Base-by-base conservation (phyloP, 345 rosid genomes). In the Syzygium jambos region DNA sequence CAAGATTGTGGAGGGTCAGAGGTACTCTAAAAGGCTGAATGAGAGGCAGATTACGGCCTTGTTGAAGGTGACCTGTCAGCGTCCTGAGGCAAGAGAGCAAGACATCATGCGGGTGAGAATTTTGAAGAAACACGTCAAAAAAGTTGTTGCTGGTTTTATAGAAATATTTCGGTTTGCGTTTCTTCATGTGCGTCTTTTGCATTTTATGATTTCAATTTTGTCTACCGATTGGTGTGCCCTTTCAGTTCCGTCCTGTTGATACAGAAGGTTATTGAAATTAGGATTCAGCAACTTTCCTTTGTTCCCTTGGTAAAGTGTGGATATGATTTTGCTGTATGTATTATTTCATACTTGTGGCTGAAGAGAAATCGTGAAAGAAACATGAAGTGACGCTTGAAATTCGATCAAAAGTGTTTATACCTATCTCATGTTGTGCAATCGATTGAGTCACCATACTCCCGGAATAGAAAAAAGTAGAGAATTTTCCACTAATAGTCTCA, bases 1-100 rank as follows among this genome's bases (percentile, higher is more conserved):
- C 92, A 98, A 96, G 92, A 96, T 98, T 77, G 99, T 96, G 11
- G 98, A 98, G 91, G 99, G 99, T 43, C 99, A 98, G 89, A 91
- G 99, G 91, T 98, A 98, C 88, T 94, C 99, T 1, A 98, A 96
- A 90, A 92, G 99, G 86, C 88, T 98, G 89, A 98, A 98, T 88
- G 99, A 98, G 89, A 96, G 93, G 86, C 99, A 98, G 91, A 96
- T 98, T 57, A 96, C 99, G 86, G 95, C 96, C 87, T 91, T 98
- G 92, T 91, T 96, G 91, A 94, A 93, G 91, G 98, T 94, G 88
- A 96, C 99, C 86, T 98, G 99, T 86, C 98, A 98, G 90, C 97
- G 98, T 43, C 99, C 99, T 61, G 85, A 90, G 0, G 98, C 96
- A 54, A 91, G 99, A 87, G 99, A 98, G 86, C 63, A n/a, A 3